phyloP scores from a whole-genome alignment of 805 yeast genomes.

The Barnettozyma californica region DNA sequence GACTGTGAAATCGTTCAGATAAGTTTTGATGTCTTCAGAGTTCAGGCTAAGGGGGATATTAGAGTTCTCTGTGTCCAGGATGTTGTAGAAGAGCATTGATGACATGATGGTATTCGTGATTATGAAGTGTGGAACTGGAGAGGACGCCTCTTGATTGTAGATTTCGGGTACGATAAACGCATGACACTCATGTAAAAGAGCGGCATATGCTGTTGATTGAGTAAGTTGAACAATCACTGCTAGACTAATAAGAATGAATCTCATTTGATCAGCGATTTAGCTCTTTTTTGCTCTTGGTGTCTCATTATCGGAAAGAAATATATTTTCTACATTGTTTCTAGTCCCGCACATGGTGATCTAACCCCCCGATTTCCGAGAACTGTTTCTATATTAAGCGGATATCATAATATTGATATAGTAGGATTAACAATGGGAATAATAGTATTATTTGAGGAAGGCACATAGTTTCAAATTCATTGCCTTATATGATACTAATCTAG shows the following conservation, averaged over 20 bases:
- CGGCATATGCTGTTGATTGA: not conserved
- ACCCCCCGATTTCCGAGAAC: not conserved
- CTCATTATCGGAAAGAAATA: not conserved
- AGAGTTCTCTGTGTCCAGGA: conserved; percentile 1
- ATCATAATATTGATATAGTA: too few species aligned
- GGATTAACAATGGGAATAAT: too few species aligned
- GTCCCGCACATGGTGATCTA: not conserved
- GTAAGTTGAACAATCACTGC: not conserved
- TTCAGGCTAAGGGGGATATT: conserved; percentile 3
- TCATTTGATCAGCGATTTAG: not conserved
- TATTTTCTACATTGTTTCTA: not conserved
- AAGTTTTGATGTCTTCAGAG: conserved; percentile 6
- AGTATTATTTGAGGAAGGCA: too few species aligned
- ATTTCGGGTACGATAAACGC: not conserved
- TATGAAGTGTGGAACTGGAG: not conserved
- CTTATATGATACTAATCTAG: too few species aligned
- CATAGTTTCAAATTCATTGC: too few species aligned
- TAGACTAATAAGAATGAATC: not conserved
- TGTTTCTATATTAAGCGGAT: too few species aligned
- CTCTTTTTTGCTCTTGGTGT: not conserved
- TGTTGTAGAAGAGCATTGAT: conserved; percentile 4
- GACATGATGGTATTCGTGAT: not conserved
- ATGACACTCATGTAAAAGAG: conserved; percentile 5
- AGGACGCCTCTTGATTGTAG: not conserved
- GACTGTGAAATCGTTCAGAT: conserved; percentile 3